Evolutionary conservation across 257 asterid genomes (phyloP), one percentile per base, ranked within the genome.

Genomic region (Salvia hispanica): DNA sequence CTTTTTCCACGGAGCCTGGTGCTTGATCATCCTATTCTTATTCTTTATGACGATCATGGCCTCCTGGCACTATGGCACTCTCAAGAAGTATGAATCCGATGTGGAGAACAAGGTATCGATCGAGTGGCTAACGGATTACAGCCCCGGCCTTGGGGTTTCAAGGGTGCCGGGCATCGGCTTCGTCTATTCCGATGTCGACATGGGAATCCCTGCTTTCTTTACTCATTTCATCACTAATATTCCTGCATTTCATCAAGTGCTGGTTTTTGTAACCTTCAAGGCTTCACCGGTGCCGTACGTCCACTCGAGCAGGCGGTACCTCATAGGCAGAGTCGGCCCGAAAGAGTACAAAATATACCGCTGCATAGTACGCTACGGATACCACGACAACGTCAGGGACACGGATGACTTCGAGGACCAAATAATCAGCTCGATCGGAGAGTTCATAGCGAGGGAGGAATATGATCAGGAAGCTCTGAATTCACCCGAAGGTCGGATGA

Each of bases 51-150:
- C 80, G 0, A 74, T 78, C 44, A 93, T 93, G 99, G 66, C 76
- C n/a, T 64, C 95, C 12, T 93, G 99, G 99, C 96, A 90, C 82
- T 93, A 88, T 7, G 99, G 99, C 61, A 88, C 96, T 15, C 73
- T 90, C 40, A 93, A 88, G 65, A 90, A 90, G 65, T 85, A 88
- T 15, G 76, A 85, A 69, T 93, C 86, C 28, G 97, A 93, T 33
- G 16, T 82, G 0, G 88, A 93, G 53, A 93, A 88, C 89, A 93
- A 87, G 63, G 95, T 88, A 13, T 68, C 91, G 0, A 78, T 93
- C 37, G 95, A 90, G 48, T 90, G 99, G 99, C 81, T 93, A 7
- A 88, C 95, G 3, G 92, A 90, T 7, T 83, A 85, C 53, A 82
- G 95, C 75, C 95, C 94, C 0, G 84, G 87, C 45, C 90, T 93